phyloP scores from a whole-genome alignment of 352 stramenopile genomes.

The Phytopythium montanum region DNA sequence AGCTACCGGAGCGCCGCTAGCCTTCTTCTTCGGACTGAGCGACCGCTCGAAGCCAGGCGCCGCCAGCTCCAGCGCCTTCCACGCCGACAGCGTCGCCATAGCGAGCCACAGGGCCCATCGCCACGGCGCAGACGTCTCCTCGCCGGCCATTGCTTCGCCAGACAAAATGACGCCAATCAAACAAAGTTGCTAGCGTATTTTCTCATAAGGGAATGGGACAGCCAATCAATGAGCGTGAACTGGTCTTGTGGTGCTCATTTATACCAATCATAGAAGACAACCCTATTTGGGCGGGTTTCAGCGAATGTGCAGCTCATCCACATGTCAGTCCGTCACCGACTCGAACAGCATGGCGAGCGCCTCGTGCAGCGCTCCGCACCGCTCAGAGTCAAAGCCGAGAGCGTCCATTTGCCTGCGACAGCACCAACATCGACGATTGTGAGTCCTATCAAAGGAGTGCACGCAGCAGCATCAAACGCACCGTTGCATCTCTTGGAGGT shows the following conservation, averaged over 20 bases:
- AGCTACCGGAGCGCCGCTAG: slow-evolving; percentile 10
- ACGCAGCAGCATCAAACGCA: slow-evolving; percentile 18
- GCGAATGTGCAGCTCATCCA: too few relatives aligned
- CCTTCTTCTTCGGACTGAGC: slow-evolving; percentile 14
- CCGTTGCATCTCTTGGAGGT: slow-evolving; percentile 71
- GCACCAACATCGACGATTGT: background rate
- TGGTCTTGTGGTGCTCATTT: slow-evolving; percentile 18
- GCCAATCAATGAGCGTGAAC: slow-evolving; percentile 21
- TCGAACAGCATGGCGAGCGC: slow-evolving; percentile 24
- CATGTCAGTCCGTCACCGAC: slow-evolving; percentile 15
- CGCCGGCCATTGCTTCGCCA: slow-evolving; percentile 9
- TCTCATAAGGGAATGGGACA: slow-evolving; percentile 9
- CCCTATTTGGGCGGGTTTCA: background rate
- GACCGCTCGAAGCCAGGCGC: slow-evolving; percentile 6
- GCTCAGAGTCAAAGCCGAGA: slow-evolving; percentile 42
- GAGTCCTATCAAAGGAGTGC: background rate
- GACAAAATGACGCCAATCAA: slow-evolving; percentile 1
- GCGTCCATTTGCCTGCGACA: slow-evolving; percentile 39
- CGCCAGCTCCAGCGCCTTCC: slow-evolving; percentile 61
- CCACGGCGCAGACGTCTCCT: slow-evolving; percentile 39
- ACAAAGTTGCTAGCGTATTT: background rate
- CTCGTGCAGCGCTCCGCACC: slow-evolving; percentile 22
- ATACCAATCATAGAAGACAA: slow-evolving; percentile 33
- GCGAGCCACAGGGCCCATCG: slow-evolving; percentile 55
- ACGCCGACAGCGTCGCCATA: slow-evolving; percentile 62